phyloP scores from a whole-genome alignment of 176 grass and related monocot genomes.

The Eleusine coracana region DNA sequence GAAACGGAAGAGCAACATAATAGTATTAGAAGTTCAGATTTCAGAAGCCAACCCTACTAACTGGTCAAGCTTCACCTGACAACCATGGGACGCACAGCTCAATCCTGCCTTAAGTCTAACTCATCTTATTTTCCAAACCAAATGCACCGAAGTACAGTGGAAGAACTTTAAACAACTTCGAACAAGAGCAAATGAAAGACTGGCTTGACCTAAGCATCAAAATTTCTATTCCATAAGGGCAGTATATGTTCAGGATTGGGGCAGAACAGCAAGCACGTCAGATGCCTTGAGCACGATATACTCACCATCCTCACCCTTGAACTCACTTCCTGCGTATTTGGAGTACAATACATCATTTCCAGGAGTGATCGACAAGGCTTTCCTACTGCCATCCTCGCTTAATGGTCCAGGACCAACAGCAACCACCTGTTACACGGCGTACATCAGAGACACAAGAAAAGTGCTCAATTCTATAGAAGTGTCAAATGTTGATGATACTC shows the following conservation, averaged over 20 bases:
- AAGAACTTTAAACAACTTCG: not conserved
- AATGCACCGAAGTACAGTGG: not conserved
- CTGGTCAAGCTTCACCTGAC: not conserved
- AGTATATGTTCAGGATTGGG: not conserved
- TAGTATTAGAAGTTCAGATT: not conserved
- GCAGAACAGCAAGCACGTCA: constrained; percentile 61
- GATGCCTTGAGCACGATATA: constrained; percentile 63
- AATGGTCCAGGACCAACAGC: constrained; percentile 58
- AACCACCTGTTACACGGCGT: constrained; percentile 40
- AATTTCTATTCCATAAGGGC: constrained; percentile 28
- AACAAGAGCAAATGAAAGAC: not conserved
- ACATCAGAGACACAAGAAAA: constrained; percentile 2
- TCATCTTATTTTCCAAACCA: not conserved
- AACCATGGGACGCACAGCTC: not conserved
- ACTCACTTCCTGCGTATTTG: constrained; percentile 65
- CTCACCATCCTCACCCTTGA: constrained; percentile 60
- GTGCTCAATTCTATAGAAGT: not conserved
- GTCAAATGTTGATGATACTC: not conserved
- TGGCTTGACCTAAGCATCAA: constrained; percentile 36
- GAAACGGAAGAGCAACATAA: not conserved
- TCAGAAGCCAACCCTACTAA: not conserved
- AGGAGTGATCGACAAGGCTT: constrained; percentile 37
- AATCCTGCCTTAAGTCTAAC: not conserved
- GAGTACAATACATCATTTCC: constrained; percentile 60
- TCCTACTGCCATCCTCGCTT: constrained; percentile 60